A percentile compares a stretch with the other conserved stretches of the same genome.
Evolutionary conservation across 2,329 filamentous ascomycete genomes (phyloP).

Genomic region (Claviceps sp.): DNA sequence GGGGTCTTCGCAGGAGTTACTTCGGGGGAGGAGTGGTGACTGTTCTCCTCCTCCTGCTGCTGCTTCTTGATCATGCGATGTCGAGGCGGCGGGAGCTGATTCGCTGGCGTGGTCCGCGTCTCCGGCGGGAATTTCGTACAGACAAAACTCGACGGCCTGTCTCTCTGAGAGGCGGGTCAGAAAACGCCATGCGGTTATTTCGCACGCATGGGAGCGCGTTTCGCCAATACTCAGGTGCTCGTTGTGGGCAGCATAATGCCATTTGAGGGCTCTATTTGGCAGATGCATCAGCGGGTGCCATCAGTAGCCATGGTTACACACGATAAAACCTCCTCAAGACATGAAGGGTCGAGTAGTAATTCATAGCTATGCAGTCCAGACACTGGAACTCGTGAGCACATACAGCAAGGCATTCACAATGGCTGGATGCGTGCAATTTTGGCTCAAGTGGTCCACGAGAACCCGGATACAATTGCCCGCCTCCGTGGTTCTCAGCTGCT

Average conservation of each 20-base stretch:
- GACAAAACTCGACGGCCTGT: slow-evolving; percentile 61
- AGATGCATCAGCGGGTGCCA: background rate
- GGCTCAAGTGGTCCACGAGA: slow-evolving; percentile 51
- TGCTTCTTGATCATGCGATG: slow-evolving; percentile 24
- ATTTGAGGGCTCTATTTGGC: slow-evolving; percentile 50
- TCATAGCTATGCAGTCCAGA: background rate
- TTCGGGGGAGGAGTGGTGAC: slow-evolving; percentile 31
- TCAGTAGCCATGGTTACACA: background rate
- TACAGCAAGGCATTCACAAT: slow-evolving; percentile 64
- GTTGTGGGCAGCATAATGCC: slow-evolving; percentile 53
- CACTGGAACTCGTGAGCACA: slow-evolving; percentile 17
- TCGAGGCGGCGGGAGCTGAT: background rate
- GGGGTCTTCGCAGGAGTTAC: slow-evolving; percentile 13
- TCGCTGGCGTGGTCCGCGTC: slow-evolving; percentile 11
- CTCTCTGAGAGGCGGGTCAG: slow-evolving; percentile 56
- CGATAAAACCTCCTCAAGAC: background rate
- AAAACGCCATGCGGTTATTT: slow-evolving; percentile 72
- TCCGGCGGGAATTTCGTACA: slow-evolving; percentile 53
- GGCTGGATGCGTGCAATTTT: slow-evolving; percentile 51
- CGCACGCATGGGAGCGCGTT: slow-evolving; percentile 59
- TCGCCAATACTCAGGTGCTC: slow-evolving; percentile 55
- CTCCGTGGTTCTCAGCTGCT: slow-evolving; percentile 56
- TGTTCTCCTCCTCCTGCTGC: slow-evolving; percentile 22
- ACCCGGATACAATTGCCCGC: slow-evolving; percentile 43
- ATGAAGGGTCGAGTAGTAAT: background rate